Evolutionary conservation across 345 rosid genomes (phyloP).

Genomic region (Clausena lansium): DNA sequence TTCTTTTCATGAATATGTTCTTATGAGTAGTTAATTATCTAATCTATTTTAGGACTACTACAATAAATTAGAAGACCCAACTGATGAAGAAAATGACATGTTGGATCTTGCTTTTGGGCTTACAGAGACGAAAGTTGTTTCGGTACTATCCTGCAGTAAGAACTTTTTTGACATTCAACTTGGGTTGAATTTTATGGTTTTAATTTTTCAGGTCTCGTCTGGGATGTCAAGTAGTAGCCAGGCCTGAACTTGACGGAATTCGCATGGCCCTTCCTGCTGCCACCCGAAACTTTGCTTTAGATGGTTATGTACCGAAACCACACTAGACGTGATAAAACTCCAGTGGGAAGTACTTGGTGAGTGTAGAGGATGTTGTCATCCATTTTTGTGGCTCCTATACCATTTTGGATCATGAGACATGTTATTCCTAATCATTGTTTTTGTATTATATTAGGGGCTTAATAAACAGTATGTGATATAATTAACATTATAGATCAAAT

Average conservation of each 20-base stretch:
- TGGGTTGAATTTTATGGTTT: constrained; percentile 6
- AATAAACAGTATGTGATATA: not conserved
- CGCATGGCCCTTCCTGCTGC: constrained; percentile 79
- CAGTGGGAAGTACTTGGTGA: constrained; percentile 4
- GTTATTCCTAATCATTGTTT: not conserved
- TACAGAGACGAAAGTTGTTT: constrained; percentile 70
- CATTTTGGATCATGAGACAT: constrained; percentile 6
- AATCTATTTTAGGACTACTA: constrained; percentile 60
- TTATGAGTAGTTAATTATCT: constrained; percentile 8
- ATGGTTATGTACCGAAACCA: constrained; percentile 82
- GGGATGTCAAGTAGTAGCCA: constrained; percentile 81
- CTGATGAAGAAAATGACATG: constrained; percentile 98
- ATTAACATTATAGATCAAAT: not conserved
- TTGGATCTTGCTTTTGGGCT: constrained; percentile 92
- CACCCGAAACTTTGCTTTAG: constrained; percentile 83
- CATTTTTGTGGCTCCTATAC: constrained; percentile 34
- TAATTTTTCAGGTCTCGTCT: constrained; percentile 59
- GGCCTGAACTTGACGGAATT: constrained; percentile 80
- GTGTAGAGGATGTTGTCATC: constrained; percentile 17
- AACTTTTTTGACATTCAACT: not conserved
- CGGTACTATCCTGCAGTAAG: not conserved
- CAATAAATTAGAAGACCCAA: constrained; percentile 87
- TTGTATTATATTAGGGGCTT: not conserved
- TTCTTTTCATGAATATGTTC: not conserved
- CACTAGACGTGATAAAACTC: constrained; percentile 39